Base-by-base conservation (phyloP, 139 green algal species). In the Zygnema circumcarinatum region DNA sequence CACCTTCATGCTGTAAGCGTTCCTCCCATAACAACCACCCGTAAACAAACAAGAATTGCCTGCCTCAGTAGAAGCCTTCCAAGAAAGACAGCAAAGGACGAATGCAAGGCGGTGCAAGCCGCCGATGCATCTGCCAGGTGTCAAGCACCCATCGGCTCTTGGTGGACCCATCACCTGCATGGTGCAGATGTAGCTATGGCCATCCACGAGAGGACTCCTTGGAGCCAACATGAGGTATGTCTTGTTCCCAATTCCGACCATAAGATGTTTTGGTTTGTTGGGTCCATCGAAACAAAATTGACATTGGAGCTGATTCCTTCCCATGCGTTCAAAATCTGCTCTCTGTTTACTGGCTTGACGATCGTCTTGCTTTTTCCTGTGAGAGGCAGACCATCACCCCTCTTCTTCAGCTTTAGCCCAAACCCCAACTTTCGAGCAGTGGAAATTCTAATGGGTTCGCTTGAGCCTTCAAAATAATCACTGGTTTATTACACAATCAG, bases 131-230 rank as follows among this genome's bases (percentile, higher is more conserved):
- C n/a, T n/a, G n/a, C n/a, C n/a, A n/a, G n/a, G n/a, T n/a, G n/a
- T n/a, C n/a, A n/a, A n/a, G n/a, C n/a, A n/a, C n/a, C n/a, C n/a
- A n/a, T n/a, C n/a, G n/a, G n/a, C n/a, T n/a, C n/a, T n/a, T n/a
- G n/a, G n/a, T 41, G 16, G 16, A 83, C 20, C n/a, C 36, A 62
- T 40, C 16, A 90, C 86, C 86, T 98, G 94, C 1, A 90, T 87
- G 2, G 96, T 93, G 38, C 94, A 89, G 83, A 99, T 97, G 72
- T 83, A 78, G 92, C 94, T 96, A 91, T 99, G 97, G 1, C 95
- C 94, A 0, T 92, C 89, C 21, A 94, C 93, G 76, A 99, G 90
- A 21, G n/a, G 93, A 93, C 67, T 92, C 75, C 80, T 82, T 1
- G 87, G 42, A 20, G 96, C 94, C 80, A 99, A 85, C 67, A 94